Conservation (phyloP, 768 basidiomycete species). For the Agaricus blazei region DNA sequence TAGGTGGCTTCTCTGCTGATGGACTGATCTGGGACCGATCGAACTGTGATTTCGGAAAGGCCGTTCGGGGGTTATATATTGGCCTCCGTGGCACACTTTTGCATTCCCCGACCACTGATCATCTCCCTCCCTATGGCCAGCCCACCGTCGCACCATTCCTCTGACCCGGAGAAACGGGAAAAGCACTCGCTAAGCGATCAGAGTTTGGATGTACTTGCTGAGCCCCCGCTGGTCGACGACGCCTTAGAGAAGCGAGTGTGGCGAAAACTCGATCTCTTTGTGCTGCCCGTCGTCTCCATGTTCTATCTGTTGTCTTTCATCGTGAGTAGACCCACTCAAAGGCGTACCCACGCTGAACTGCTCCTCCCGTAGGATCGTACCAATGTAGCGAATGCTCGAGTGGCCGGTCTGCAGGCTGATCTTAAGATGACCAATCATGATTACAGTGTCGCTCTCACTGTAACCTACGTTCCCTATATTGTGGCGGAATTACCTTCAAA, state of each 20-base stretch:
- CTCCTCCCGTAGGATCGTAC: slow-evolving; percentile 36
- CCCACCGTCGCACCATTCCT: slow-evolving; percentile 15
- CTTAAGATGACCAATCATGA: slow-evolving; percentile 42
- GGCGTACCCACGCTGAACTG: not conserved
- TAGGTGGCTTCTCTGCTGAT: no score
- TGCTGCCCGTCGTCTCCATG: slow-evolving; percentile 43
- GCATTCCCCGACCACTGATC: not conserved
- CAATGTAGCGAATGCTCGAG: slow-evolving; percentile 56
- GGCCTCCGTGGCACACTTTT: not conserved
- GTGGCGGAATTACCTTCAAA: slow-evolving; percentile 58
- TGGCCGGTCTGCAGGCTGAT: slow-evolving; percentile 56
- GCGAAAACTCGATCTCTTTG: slow-evolving; percentile 43
- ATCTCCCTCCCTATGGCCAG: slow-evolving; percentile 19
- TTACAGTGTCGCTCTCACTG: slow-evolving; percentile 46
- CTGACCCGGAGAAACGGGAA: slow-evolving; percentile 26
- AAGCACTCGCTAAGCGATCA: slow-evolving; percentile 15
- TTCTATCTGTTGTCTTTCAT: slow-evolving; percentile 51
- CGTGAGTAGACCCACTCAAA: slow-evolving; percentile 24
- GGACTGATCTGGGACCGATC: no score
- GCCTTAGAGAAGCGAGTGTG: slow-evolving; percentile 38
- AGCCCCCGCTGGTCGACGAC: slow-evolving; percentile 17
- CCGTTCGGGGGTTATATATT: no score
- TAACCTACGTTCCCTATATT: slow-evolving; percentile 52
- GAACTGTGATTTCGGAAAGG: no score
- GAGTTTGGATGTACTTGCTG: slow-evolving; percentile 14